Evolutionary conservation across 768 basidiomycete genomes (phyloP).

Genomic region (Xerocomellus chrysenteron): DNA sequence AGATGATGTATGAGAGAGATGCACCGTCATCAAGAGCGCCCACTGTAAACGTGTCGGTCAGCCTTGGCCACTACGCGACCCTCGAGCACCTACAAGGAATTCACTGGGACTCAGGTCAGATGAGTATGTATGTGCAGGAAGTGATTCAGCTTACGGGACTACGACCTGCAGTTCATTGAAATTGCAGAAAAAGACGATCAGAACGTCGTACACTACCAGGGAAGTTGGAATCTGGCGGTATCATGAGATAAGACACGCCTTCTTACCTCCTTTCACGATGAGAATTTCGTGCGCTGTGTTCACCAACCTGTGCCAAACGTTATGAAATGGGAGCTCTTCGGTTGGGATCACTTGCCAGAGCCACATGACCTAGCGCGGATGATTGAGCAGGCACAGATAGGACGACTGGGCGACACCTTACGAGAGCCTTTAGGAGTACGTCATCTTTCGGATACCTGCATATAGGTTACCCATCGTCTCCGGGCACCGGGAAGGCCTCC

Average conservation of each 20-base stretch:
- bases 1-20: not conserved
- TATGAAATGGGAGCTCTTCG: not conserved
- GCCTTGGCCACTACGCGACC: not conserved
- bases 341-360: not conserved
- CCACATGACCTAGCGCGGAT: not conserved
- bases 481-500: not conserved
- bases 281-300: constrained; percentile 1
- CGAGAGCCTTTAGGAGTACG: not conserved
- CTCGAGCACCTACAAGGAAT: constrained; percentile 1
- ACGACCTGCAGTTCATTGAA: not conserved
- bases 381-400: not conserved
- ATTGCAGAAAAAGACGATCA: not conserved
- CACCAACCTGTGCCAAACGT: not conserved
- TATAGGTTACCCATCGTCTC: no score
- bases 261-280: constrained; percentile 3
- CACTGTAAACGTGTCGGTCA: not conserved
- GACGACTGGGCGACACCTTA: not conserved
- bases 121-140: not conserved
- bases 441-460: not conserved
- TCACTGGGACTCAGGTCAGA: not conserved
- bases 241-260: not conserved
- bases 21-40: constrained; percentile 3
- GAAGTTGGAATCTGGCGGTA: not conserved
- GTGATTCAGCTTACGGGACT: not conserved
- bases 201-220: not conserved